phyloP scores from a whole-genome alignment of 73 alveolate genomes.

The Paramecium sonneborni region DNA sequence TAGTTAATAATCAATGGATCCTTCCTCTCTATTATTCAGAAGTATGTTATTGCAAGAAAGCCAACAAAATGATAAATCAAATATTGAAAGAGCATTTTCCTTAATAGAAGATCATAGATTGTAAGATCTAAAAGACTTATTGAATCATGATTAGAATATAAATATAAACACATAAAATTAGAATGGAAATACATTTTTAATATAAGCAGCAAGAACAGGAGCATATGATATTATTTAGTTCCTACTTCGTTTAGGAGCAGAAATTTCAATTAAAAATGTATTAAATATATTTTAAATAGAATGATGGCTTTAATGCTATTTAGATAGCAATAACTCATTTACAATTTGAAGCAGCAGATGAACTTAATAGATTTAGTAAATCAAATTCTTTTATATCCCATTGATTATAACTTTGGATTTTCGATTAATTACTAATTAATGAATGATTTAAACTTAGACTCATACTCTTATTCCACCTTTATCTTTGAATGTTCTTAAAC shows the following conservation, averaged over 20 bases:
- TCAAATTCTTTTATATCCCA: neutral
- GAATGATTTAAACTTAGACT: neutral
- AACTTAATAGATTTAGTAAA: neutral
- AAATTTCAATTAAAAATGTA: neutral
- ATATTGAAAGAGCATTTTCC: neutral
- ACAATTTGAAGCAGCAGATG: neutral
- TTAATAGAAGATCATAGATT: slow-evolving; percentile 7
- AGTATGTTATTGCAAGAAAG: neutral
- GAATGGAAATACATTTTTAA: neutral
- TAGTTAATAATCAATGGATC: neutral
- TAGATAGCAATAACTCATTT: neutral
- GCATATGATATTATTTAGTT: neutral
- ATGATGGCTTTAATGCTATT: neutral
- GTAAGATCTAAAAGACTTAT: neutral
- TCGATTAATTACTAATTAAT: neutral
- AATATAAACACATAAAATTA: neutral
- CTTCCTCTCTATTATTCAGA: neutral
- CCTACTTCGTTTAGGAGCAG: neutral
- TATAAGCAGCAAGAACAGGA: slow-evolving; percentile 3
- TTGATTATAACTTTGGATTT: neutral
- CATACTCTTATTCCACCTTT: slow-evolving; percentile 59
- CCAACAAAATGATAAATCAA: neutral
- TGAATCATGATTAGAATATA: neutral
- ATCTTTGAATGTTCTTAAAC: slow-evolving; percentile 70
- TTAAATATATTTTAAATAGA: neutral